Evolutionary conservation across 768 basidiomycete genomes (phyloP).

Genomic region (Mycena sanguinolenta): DNA sequence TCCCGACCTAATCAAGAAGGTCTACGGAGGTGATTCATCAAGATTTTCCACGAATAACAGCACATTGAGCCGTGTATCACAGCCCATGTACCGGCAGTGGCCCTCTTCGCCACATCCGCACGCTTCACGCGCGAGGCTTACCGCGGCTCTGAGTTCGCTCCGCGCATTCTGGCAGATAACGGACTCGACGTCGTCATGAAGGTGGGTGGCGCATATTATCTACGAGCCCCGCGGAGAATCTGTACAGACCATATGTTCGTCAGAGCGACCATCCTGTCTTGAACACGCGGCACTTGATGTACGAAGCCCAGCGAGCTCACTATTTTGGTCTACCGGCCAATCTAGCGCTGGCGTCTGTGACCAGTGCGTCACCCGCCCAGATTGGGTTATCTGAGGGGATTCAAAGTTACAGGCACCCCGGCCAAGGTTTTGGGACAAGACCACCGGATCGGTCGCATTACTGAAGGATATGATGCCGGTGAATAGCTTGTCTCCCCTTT

Average conservation of each 20-base stretch:
- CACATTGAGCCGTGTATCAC: constrained; percentile 22
- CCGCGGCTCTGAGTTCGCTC: constrained; percentile 83
- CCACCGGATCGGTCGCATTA: constrained; percentile 25
- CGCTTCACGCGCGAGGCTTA: constrained; percentile 68
- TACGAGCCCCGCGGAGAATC: background rate
- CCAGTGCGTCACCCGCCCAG: constrained; percentile 68
- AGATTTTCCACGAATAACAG: constrained; percentile 8
- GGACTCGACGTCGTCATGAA: constrained; percentile 85
- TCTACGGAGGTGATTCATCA: no score
- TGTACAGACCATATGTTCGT: constrained; percentile 3
- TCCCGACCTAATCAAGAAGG: constrained; percentile 77
- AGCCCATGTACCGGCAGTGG: constrained; percentile 75
- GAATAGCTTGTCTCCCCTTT: no score
- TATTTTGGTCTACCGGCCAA: constrained; percentile 73
- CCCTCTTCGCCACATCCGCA: constrained; percentile 78
- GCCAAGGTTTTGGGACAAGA: background rate
- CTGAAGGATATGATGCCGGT: constrained; percentile 78
- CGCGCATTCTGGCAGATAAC: constrained; percentile 79
- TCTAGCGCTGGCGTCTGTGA: constrained; percentile 73
- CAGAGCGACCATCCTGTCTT: constrained; percentile 72
- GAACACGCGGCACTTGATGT: constrained; percentile 75
- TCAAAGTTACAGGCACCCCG: constrained; percentile 50
- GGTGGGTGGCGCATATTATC: constrained; percentile 52
- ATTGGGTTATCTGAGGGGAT: constrained; percentile 71
- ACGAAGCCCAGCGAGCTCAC: constrained; percentile 79